phyloP scores from a whole-genome alignment of 768 basidiomycete genomes.

The Coprinellus micaceus region DNA sequence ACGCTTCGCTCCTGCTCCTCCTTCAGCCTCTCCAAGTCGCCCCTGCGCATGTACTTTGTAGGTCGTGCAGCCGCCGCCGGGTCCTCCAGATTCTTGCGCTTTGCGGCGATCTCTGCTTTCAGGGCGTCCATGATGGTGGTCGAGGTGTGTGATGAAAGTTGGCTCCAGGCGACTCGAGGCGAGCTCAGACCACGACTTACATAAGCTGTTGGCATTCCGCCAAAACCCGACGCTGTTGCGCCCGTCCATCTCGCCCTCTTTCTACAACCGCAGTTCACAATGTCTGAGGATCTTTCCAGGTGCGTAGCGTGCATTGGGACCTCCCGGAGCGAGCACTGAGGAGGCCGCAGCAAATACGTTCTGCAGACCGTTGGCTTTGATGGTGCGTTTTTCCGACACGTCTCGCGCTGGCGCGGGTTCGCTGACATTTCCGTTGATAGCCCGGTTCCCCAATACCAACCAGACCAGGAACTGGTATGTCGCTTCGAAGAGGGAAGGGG shows the following conservation, averaged over 20 bases:
- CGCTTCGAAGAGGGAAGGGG: conserved; percentile 1
- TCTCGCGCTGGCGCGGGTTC: not conserved
- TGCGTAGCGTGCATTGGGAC: conserved; percentile 19
- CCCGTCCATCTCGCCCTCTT: not conserved
- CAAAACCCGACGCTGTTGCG: conserved; percentile 31
- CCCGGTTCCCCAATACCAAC: conserved; percentile 87
- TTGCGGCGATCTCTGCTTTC: conserved; percentile 81
- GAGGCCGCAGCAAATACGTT: conserved; percentile 63
- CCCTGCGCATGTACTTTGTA: conserved; percentile 86
- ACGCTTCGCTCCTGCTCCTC: conserved; percentile 43
- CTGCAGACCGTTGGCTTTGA: conserved; percentile 97
- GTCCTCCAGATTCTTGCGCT: conserved; percentile 74
- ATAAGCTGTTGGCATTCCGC: conserved; percentile 38
- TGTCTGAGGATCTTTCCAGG: conserved; percentile 63
- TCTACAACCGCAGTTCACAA: conserved; percentile 24
- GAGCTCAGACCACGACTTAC: conserved; percentile 24
- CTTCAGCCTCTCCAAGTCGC: conserved; percentile 78
- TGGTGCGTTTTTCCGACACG: conserved; percentile 41
- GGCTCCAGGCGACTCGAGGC: conserved; percentile 14
- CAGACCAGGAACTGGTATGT: conserved; percentile 94
- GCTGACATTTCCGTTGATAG: conserved; percentile 35
- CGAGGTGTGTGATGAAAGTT: conserved; percentile 8
- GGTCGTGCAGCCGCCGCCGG: conserved; percentile 39
- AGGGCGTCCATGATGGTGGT: conserved; percentile 74
- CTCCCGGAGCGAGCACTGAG: not conserved